phyloP scores from a whole-genome alignment of 768 basidiomycete species.

The Tephrocybe sp. region DNA sequence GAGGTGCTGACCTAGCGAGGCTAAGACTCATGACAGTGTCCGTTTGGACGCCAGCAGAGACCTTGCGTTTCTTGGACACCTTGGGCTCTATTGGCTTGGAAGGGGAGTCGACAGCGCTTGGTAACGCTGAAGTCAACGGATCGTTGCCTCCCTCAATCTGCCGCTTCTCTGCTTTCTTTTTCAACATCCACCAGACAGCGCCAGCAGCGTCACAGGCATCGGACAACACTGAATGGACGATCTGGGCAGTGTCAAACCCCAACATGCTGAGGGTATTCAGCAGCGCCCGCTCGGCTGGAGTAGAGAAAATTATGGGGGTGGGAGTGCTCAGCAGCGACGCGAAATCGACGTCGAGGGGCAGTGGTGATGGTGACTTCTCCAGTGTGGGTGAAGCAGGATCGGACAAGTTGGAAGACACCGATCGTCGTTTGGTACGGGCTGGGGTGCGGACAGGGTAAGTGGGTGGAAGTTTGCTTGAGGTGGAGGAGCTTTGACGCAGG shows the following conservation, averaged over 20 bases:
- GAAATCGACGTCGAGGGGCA: conserved; percentile 53
- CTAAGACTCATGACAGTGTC: conserved; percentile 30
- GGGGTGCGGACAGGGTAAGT: conserved; percentile 80
- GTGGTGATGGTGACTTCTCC: conserved; percentile 42
- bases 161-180: conserved; percentile 71
- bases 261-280: conserved; percentile 71
- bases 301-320: conserved; percentile 85
- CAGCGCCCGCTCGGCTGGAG: conserved; percentile 75
- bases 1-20: conserved; percentile 47
- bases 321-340: conserved; percentile 60
- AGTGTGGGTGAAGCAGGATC: conserved; percentile 52
- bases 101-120: conserved; percentile 4
- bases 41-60: conserved; percentile 45
- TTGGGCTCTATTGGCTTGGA: conserved; percentile 19
- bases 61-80: conserved; percentile 30
- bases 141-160: conserved; percentile 33
- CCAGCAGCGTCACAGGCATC: conserved; percentile 93
- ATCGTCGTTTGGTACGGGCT: conserved; percentile 92
- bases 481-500: conserved; percentile 26
- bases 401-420: conserved; percentile 85
- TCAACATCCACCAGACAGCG: conserved; percentile 96
- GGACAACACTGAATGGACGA: conserved; percentile 88
- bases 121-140: conserved; percentile 6
- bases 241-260: conserved; percentile 93
- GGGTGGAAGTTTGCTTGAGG: conserved; percentile 48